Conservation (phyloP, 305 asterid genomes). For the Solanum chacoense region DNA sequence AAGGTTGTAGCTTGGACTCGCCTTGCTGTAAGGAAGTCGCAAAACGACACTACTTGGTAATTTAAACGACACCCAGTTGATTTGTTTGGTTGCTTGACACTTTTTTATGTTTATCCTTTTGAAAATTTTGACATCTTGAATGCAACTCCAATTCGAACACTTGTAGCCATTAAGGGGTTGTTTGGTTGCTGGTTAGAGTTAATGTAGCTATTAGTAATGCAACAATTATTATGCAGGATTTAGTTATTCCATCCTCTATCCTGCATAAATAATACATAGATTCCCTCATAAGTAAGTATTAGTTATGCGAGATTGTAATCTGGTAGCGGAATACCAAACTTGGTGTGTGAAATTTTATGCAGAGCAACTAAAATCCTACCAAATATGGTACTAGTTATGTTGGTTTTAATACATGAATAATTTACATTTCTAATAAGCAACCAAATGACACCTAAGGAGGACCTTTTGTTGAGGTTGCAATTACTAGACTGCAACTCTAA, state of each 20-base stretch:
- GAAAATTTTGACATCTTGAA: not conserved
- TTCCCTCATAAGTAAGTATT: too few species aligned
- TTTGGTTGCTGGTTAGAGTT: not conserved
- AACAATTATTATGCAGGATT: not conserved
- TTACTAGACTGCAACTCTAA: not conserved
- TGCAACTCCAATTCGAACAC: not conserved
- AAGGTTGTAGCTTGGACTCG: constrained; percentile 71
- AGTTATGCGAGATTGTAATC: too few species aligned
- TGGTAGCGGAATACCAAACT: too few species aligned
- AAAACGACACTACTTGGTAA: constrained; percentile 64
- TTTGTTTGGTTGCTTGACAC: not conserved
- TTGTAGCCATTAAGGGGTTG: not conserved
- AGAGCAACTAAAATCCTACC: too few species aligned
- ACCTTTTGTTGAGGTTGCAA: not conserved
- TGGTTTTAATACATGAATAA: too few species aligned
- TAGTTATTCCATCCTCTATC: too few species aligned
- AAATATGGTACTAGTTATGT: too few species aligned
- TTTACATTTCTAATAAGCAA: too few species aligned
- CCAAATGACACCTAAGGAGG: not conserved
- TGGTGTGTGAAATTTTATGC: too few species aligned
- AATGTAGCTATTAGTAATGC: not conserved
- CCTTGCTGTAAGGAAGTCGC: constrained; percentile 78
- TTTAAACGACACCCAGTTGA: not conserved
- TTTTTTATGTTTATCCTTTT: not conserved
- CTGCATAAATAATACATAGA: too few species aligned